A percentile compares a stretch with the other conserved stretches of the same genome.
These are phyloP conservation scores for Lecanosticta acicola DNA, from an alignment of 2,329 filamentous ascomycete genomes.

Conservation along the genomic window DNA sequence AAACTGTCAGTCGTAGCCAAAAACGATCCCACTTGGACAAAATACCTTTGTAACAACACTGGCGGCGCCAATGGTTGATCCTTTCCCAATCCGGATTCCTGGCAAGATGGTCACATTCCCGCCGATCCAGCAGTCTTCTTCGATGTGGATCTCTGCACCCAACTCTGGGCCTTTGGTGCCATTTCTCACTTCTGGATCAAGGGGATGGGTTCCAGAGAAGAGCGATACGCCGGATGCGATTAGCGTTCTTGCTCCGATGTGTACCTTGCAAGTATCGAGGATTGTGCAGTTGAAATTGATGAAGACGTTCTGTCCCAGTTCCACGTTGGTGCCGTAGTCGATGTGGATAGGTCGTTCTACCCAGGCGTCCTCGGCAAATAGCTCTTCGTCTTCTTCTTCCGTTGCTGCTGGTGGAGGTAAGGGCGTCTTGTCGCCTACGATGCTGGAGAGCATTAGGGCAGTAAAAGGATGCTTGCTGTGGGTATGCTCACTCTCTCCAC, in stretches of 20 bases:
- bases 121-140: conserved; percentile 76
- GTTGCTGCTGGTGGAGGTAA: conserved; percentile 56
- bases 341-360: conserved; percentile 63
- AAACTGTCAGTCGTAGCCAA: conserved; percentile 6
- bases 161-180: conserved; percentile 69
- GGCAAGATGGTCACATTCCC: conserved; percentile 66
- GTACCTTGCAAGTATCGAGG: conserved; percentile 69
- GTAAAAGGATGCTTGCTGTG: conserved; percentile 1
- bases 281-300: conserved; percentile 72
- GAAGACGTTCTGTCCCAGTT: conserved; percentile 64
- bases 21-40: not conserved
- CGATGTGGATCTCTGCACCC: conserved; percentile 68
- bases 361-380: conserved; percentile 62
- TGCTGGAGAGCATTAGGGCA: conserved; percentile 42
- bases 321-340: conserved; percentile 74
- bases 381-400: conserved; percentile 58
- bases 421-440: conserved; percentile 56
- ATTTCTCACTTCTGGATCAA: conserved; percentile 68
- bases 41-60: conserved; percentile 71
- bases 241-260: conserved; percentile 69
- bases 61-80: conserved; percentile 69
- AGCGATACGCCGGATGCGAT: conserved; percentile 74
- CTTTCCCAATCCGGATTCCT: conserved; percentile 71
- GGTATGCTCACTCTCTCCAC: conserved; percentile 60
- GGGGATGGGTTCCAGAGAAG: conserved; percentile 68